Evolutionary conservation across 1,284 basidiomycete genomes (phyloP), one percentile per base, ranked within the genome.

Genomic region (Leccinum insigne): DNA sequence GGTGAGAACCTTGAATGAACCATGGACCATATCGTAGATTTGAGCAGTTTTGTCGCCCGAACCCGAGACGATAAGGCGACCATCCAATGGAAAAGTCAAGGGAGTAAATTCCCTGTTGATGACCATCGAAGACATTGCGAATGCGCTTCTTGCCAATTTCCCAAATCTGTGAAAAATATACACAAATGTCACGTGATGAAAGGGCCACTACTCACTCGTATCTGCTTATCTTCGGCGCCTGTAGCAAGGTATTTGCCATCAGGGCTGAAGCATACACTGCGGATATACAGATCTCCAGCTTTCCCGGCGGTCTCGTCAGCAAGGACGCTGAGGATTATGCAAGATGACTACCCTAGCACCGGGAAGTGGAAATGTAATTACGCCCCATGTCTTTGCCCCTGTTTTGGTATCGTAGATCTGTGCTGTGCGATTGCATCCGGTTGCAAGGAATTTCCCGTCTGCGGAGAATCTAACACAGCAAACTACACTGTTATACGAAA

Each of bases 91-190:
- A 91, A 76, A 95, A 96, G 75, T 95, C 93, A 66, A 97, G 86
- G 5, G 93, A 93, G 78, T 96, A 97, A 70, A 97, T 95, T 78
- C 95, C 95, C 73, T 94, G 91, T 75, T 90, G 87, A 79, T 97
- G 95, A 2, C 94, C 95, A 61, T 90, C 86, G 69, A 96, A 92
- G 21, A 92, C 82, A 66, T 86, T 87, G 66, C 86, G 82, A 70
- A 95, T 90, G 58, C 85, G 84, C 72, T 88, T 88, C 74, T 87
- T 88, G 32, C 83, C 82, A 69, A 96, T 92, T 73, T 96, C 93
- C 95, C 95, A 97, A 72, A 93, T 92, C 93, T 91, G 59, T 32
- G 38, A 54, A 58, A 66, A 57, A 44, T 62, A 58, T 54, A 67
- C 38, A 73, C 65, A 64, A 56, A 66, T 66, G 58, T 38, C 26